These are phyloP conservation scores for Ophiostoma ulmi DNA, from an alignment of 2,329 filamentous ascomycete genomes.

Conservation along the genomic window DNA sequence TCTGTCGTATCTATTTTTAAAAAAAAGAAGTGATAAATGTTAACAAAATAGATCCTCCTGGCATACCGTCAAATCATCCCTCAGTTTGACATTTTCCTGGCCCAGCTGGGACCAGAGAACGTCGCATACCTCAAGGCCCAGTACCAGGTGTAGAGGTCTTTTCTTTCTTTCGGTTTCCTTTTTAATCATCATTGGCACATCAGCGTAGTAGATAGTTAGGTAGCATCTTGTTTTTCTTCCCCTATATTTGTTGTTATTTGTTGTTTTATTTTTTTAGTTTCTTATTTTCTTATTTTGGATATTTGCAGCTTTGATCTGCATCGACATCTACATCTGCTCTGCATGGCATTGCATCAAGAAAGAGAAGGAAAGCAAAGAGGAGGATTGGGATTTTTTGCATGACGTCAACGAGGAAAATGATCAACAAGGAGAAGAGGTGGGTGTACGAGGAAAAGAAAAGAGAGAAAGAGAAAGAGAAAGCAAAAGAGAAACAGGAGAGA, in stretches of 20 bases:
- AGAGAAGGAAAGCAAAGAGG: constrained; percentile 6
- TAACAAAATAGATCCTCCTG: constrained; percentile 42
- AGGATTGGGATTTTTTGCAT: not conserved
- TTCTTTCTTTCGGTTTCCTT: not conserved
- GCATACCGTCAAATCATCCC: constrained; percentile 57
- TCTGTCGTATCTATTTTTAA: no score
- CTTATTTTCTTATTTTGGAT: not conserved
- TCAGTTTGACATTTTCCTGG: constrained; percentile 52
- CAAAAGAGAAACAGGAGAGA: not conserved
- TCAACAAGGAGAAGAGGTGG: not conserved
- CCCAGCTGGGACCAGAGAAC: constrained; percentile 46
- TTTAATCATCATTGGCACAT: not conserved
- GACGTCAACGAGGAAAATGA: constrained; percentile 1
- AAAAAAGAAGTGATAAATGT: not conserved
- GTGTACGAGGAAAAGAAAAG: not conserved
- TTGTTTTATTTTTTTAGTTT: constrained; percentile 11
- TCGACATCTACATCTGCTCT: no score
- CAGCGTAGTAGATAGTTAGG: not conserved
- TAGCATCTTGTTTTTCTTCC: constrained; percentile 30
- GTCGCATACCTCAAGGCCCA: constrained; percentile 45
- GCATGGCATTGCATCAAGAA: not conserved
- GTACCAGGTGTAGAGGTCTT: constrained; percentile 35
- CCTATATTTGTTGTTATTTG: constrained; percentile 12
- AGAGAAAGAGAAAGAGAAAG: not conserved
- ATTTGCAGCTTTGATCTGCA: not conserved